Evolutionary conservation across 306 rosid genomes (phyloP), one percentile per base, ranked within the genome.

Genomic region (Prunus mira): DNA sequence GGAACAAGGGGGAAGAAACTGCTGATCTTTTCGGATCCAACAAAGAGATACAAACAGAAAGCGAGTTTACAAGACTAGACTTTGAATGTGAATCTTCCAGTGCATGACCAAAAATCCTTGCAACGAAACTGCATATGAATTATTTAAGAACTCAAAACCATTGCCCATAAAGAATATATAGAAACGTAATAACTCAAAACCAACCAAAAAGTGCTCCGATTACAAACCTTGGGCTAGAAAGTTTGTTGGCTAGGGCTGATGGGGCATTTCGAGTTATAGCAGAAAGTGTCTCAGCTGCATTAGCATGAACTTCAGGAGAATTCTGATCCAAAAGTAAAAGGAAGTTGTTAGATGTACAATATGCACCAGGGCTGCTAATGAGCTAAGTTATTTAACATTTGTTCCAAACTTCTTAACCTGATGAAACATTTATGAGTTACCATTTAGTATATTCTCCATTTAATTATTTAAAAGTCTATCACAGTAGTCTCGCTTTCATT

Each of bases 291-390:
- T 96, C 99, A 9, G 98, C 99, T 0, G 83, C 98, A 79, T 96
- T 96, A 65, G 96, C 94, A 82, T 96, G 93, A 76, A 96, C 98
- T 89, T 96, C 98, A 67, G 99, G 89, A 76, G 93, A 58, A 89
- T 91, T 83, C 98, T 96, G 93, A 46, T 83, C 78, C 73, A 81
- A 74, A 79, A 77, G 74, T 54, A 51, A 77, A 77, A 74, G 61
- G 38, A 49, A 71, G 64, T 34, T 60, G 74, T 86, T 20, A 84
- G 85, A 69, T 58, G 71, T 75, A 32, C 52, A 62, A 41, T 66
- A 15, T 45, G 71, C 28, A 15, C 51, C 27, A 56, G 25, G n/a
- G 8, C 78, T 17, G n/a, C 51, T n/a, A 3, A 17, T 7, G n/a
- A 41, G 66, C 55, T 27, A 22, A 1, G 9, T 50, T 20, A 24